Evolutionary conservation across 2,329 filamentous ascomycete genomes (phyloP).

Genomic region (Sphaerostilbella broomeana): DNA sequence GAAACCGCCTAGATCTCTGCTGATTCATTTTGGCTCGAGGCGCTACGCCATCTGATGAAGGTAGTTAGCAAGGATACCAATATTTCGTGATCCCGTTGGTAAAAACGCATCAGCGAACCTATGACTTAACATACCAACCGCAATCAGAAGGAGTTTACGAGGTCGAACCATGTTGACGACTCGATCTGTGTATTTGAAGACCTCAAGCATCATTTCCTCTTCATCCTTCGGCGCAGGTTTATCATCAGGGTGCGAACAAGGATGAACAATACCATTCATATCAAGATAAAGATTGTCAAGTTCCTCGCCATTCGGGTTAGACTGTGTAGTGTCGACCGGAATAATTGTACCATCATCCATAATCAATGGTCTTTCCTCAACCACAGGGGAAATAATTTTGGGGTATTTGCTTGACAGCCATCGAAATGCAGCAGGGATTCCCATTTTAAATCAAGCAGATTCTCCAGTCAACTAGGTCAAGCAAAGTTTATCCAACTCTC

Average conservation of each 20-base stretch:
- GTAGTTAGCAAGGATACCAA: slow-evolving; percentile 1
- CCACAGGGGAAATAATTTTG: slow-evolving; percentile 88
- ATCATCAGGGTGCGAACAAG: slow-evolving; percentile 95
- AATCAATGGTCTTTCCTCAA: slow-evolving; percentile 75
- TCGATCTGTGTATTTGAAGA: slow-evolving; percentile 97
- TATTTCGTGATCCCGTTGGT: not conserved
- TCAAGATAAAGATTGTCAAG: slow-evolving; percentile 97
- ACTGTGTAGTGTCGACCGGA: slow-evolving; percentile 74
- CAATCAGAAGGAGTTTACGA: slow-evolving; percentile 93
- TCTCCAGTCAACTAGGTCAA: not conserved
- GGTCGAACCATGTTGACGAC: slow-evolving; percentile 98
- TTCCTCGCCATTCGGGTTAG: slow-evolving; percentile 96
- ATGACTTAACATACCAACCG: slow-evolving; percentile 61
- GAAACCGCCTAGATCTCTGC: slow-evolving; percentile 91
- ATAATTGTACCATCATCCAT: slow-evolving; percentile 76
- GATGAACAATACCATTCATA: slow-evolving; percentile 99
- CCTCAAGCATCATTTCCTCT: slow-evolving; percentile 98
- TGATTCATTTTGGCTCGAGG: slow-evolving; percentile 99
- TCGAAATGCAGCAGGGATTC: slow-evolving; percentile 90
- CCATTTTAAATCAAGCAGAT: slow-evolving; percentile 51
- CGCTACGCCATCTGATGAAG: slow-evolving; percentile 75
- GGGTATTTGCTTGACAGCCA: slow-evolving; percentile 97
- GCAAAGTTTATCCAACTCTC: not conserved
- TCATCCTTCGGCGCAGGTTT: slow-evolving; percentile 84
- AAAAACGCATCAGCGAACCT: not conserved